These are phyloP conservation scores for Parastagonospora avenae DNA, from an alignment of 2,329 filamentous ascomycete species.

Conservation along the genomic window DNA sequence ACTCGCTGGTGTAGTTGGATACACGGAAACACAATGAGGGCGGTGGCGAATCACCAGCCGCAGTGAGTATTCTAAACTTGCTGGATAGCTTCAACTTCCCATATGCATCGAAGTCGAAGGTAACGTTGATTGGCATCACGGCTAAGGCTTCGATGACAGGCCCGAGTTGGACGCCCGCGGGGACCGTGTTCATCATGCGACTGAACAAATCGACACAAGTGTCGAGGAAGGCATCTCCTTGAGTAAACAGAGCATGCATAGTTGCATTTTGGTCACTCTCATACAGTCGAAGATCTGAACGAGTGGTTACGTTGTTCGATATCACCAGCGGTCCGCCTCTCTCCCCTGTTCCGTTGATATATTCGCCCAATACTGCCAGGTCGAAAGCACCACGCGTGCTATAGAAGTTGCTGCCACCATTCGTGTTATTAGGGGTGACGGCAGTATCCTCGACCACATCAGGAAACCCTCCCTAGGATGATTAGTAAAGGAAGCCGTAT, in stretches of 20 bases:
- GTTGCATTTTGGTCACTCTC: constrained; percentile 31
- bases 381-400: constrained; percentile 32
- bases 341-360: constrained; percentile 28
- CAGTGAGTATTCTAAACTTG: not conserved
- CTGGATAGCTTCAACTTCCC: not conserved
- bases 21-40: not conserved
- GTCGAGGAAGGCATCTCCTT: constrained; percentile 1
- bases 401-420: constrained; percentile 32
- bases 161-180: constrained; percentile 2
- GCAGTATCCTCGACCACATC: constrained; percentile 28
- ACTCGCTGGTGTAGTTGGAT: not conserved
- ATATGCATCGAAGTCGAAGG: not conserved
- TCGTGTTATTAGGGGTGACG: constrained; percentile 22
- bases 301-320: constrained; percentile 24
- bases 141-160: not conserved
- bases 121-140: not conserved
- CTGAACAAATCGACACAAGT: constrained; percentile 8
- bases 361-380: constrained; percentile 31
- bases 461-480: constrained; percentile 21
- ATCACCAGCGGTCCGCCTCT: constrained; percentile 31
- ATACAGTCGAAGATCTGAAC: constrained; percentile 36
- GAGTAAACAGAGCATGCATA: constrained; percentile 20
- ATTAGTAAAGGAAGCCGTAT: not conserved
- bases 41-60: not conserved
- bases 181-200: constrained; percentile 12